Conservation (phyloP, 2,329 filamentous ascomycete species). For the Colletotrichum destructivum region DNA sequence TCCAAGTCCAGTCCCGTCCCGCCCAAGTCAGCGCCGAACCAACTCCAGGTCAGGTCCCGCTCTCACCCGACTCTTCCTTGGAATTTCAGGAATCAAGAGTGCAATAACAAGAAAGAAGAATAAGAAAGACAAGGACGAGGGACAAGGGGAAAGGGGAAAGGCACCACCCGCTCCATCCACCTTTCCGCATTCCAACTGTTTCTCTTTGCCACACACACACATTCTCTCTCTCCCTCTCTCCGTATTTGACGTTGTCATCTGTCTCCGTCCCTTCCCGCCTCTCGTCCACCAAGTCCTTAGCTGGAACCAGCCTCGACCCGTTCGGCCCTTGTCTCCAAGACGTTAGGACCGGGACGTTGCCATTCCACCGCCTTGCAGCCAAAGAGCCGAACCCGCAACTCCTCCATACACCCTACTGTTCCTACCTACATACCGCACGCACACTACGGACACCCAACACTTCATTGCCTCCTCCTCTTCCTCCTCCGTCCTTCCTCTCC, state of each 20-base stretch:
- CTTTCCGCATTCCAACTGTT: neutral
- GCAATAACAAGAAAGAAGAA: neutral
- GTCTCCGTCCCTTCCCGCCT: neutral
- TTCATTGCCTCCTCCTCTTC: neutral
- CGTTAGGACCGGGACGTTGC: slow-evolving; percentile 14
- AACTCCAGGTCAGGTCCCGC: slow-evolving; percentile 15
- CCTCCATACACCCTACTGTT: too few species aligned
- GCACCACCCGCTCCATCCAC: neutral
- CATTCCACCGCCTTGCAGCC: neutral
- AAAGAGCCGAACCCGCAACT: neutral
- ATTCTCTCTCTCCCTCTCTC: neutral
- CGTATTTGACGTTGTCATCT: neutral
- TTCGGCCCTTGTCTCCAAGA: slow-evolving; percentile 12
- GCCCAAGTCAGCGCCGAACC: slow-evolving; percentile 15
- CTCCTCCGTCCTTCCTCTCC: slow-evolving; percentile 10
- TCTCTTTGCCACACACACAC: neutral
- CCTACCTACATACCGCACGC: slow-evolving; percentile 1
- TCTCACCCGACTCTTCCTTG: slow-evolving; percentile 31
- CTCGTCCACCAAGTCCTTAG: neutral
- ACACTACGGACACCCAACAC: too few species aligned
- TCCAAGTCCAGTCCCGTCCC: neutral
- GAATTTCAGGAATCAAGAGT: neutral
- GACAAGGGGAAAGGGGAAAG: neutral
- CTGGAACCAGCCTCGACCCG: slow-evolving; percentile 5
- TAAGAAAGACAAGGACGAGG: neutral